Evolutionary conservation across 495 filamentous ascomycete species (phyloP).

Genomic region (Penicillium ucsense): DNA sequence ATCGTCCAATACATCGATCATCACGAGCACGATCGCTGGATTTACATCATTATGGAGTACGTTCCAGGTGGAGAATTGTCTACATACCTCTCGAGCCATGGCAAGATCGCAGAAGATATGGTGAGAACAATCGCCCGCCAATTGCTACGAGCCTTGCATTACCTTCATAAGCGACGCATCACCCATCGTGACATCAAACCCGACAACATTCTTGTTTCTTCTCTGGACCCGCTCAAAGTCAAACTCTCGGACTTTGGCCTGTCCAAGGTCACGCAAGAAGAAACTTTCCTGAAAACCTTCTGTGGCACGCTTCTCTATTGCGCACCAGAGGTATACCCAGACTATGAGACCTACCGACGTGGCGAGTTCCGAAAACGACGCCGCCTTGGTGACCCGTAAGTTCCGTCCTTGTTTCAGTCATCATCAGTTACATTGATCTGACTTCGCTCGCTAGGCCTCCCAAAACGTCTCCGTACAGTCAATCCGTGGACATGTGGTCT

Average conservation of each 20-base stretch:
- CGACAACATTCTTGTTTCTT: conserved; percentile 85
- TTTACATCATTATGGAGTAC: conserved; percentile 96
- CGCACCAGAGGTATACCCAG: conserved; percentile 89
- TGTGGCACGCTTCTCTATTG: conserved; percentile 94
- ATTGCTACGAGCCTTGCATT: conserved; percentile 71
- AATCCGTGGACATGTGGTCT: conserved; percentile 92
- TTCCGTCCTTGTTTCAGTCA: background rate
- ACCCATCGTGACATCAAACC: conserved; percentile 97
- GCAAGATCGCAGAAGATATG: conserved; percentile 54
- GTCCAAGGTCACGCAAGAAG: conserved; percentile 81
- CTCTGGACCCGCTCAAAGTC: conserved; percentile 60
- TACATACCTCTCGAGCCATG: conserved; percentile 49
- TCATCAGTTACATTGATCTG: too few species aligned
- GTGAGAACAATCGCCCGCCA: conserved; percentile 64
- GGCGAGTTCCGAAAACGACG: conserved; percentile 42
- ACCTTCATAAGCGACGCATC: conserved; percentile 76
- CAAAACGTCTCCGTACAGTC: conserved; percentile 58
- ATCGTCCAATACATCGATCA: conserved; percentile 87
- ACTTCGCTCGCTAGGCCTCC: conserved; percentile 17
- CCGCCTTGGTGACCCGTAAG: conserved; percentile 39
- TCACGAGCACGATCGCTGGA: conserved; percentile 61
- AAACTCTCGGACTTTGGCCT: conserved; percentile 95
- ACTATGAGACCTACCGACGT: conserved; percentile 48
- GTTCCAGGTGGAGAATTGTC: conserved; percentile 80
- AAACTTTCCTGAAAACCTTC: conserved; percentile 91